Conservation (phyloP, 176 grass and related monocot species). For the Luzula sylvatica region DNA sequence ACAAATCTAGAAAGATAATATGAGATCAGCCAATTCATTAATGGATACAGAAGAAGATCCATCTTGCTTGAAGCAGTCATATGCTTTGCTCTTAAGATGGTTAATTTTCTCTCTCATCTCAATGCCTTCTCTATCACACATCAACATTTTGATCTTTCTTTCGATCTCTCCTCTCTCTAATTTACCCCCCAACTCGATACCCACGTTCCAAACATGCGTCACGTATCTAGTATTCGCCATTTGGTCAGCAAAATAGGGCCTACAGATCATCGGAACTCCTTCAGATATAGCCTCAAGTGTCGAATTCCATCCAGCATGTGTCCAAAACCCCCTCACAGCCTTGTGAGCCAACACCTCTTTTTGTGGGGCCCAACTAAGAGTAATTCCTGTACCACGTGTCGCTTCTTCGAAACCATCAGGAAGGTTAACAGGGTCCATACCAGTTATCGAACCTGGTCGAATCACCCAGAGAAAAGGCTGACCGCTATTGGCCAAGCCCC, state of each 20-base stretch:
- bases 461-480: slow-evolving; percentile 30
- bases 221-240: slow-evolving; percentile 7
- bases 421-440: background rate
- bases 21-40: background rate
- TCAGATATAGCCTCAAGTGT: slow-evolving; percentile 15
- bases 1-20: background rate
- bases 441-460: slow-evolving; percentile 1
- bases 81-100: background rate
- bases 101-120: background rate
- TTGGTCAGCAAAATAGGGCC: slow-evolving; percentile 5
- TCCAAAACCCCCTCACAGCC: slow-evolving; percentile 12
- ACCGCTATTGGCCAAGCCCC: slow-evolving; percentile 1
- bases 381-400: background rate
- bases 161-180: background rate
- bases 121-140: background rate
- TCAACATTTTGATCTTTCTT: background rate
- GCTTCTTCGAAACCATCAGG: background rate
- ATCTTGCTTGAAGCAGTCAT: background rate
- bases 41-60: slow-evolving; percentile 8
- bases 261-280: slow-evolving; percentile 20
- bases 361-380: slow-evolving; percentile 26
- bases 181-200: too few species aligned
- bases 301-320: slow-evolving; percentile 29
- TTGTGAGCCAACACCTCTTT: slow-evolving; percentile 19
- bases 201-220: background rate